Conservation (phyloP, 768 basidiomycete genomes). For the Coprinellus aureogranulatus region DNA sequence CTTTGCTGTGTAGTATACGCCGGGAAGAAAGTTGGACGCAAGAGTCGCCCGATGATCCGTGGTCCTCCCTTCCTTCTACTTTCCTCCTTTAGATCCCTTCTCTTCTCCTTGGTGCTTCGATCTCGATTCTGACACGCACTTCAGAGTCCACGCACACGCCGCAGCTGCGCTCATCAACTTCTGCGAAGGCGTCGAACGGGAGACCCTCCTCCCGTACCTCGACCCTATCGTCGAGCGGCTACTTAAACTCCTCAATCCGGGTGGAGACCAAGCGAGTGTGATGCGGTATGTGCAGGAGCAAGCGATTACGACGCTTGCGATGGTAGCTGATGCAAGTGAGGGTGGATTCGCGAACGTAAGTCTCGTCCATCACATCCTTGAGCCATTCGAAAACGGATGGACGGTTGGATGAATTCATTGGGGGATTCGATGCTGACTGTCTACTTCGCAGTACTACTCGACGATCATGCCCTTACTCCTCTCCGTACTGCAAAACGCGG, state of each 20-base stretch:
- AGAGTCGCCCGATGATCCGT: too few species aligned
- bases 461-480: slow-evolving; percentile 80
- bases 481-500: slow-evolving; percentile 71
- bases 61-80: too few species aligned
- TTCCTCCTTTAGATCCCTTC: too few species aligned
- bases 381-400: too few species aligned
- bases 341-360: slow-evolving; percentile 68
- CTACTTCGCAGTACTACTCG: slow-evolving; percentile 61
- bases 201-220: slow-evolving; percentile 72
- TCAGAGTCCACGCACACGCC: slow-evolving; percentile 82
- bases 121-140: background rate
- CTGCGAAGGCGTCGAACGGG: slow-evolving; percentile 79
- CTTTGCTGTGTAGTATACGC: too few species aligned
- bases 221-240: slow-evolving; percentile 77
- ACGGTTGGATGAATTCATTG: too few species aligned
- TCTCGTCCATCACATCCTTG: too few species aligned
- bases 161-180: slow-evolving; percentile 89
- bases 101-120: too few species aligned
- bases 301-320: slow-evolving; percentile 82
- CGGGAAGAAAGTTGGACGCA: too few species aligned
- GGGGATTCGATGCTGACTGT: too few species aligned
- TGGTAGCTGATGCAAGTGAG: slow-evolving; percentile 87
- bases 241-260: slow-evolving; percentile 61
- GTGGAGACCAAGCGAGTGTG: slow-evolving; percentile 39
- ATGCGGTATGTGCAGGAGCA: slow-evolving; percentile 81